Percentiles rank a stretch among this genome's conserved stretches.
phyloP scores from a whole-genome alignment of 2,329 filamentous ascomycete species.

The Colletotrichum paranaense region DNA sequence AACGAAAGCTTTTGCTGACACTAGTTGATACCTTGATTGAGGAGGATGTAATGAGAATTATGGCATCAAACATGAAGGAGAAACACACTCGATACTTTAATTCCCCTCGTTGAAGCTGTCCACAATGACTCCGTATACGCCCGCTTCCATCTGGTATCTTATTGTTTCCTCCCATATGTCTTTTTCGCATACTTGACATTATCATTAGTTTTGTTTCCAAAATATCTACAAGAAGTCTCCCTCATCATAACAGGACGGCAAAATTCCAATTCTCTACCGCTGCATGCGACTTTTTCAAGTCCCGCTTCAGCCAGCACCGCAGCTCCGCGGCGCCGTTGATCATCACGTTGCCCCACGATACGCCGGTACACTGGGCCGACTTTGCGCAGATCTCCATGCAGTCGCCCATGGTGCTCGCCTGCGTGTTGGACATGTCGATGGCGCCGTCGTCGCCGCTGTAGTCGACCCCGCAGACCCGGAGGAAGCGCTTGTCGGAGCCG shows the following conservation, averaged over 20 bases:
- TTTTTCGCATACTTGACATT: background rate
- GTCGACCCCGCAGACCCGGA: conserved; percentile 58
- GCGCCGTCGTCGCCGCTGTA: conserved; percentile 51
- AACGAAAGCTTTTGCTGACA: background rate
- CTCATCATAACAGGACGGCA: conserved; percentile 46
- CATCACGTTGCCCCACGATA: conserved; percentile 56
- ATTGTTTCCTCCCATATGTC: background rate
- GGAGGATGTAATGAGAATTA: background rate
- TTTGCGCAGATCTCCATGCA: conserved; percentile 58
- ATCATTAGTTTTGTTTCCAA: background rate
- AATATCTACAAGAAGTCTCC: background rate
- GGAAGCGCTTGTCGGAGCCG: conserved; percentile 52
- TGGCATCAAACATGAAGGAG: background rate
- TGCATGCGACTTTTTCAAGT: conserved; percentile 45
- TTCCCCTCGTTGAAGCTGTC: background rate
- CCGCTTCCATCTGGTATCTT: conserved; percentile 1
- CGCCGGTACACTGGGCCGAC: conserved; percentile 52
- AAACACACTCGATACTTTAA: background rate
- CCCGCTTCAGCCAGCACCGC: conserved; percentile 57
- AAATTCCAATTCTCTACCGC: conserved; percentile 55
- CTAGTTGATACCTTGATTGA: background rate
- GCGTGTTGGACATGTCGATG: conserved; percentile 48
- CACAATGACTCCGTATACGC: background rate
- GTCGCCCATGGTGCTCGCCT: conserved; percentile 52
- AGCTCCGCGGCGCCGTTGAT: conserved; percentile 52